Base-by-base conservation (phyloP, 176 grass and related monocot species). In the Phragmites australis region DNA sequence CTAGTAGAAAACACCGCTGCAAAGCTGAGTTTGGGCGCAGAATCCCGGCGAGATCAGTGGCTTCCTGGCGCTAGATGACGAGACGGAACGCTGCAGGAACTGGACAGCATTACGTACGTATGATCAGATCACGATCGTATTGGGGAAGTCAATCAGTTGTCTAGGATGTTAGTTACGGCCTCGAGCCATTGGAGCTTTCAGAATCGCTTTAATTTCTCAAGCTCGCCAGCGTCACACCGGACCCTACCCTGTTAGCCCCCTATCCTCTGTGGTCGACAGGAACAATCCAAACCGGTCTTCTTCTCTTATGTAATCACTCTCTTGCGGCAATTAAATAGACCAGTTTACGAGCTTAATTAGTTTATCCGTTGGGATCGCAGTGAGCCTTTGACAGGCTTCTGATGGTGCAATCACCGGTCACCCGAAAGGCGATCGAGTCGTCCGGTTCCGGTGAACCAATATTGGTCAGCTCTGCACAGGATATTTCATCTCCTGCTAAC, bases 21-120 rank as follows among this genome's bases (percentile, higher is more conserved):
- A 72, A 14, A 44, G 59, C 65, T 12, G 13, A 57, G 56, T 70
- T 74, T 80, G 54, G 68, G 88, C 50, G 74, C 72, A 42, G 77
- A 86, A 88, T 84, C 75, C 59, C 87, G 2, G 70, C 78, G 62
- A 74, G 49, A 51, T 47, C 75, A 43, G 46, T 82, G 70, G 23
- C 19, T 70, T 70, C 72, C 49, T 32, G 79, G 31, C 58, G 54
- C 79, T 50, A 66, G 8, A 65, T 37, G 70, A 81, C 78, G 56
- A 25, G 8, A 9, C 12, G 52, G 32, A 9, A 15, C 5, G 11
- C 18, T 39, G 4, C 37, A 6, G 27, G 47, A 37, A 62, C 48
- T 68, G 39, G n/a, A 13, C 37, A 14, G 1, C 26, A 43, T n/a
- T 84, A 13, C 23, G 39, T 27, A 51, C 57, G 8, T 18, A 5